A percentile compares a stretch with the other conserved stretches of the same genome.
phyloP scores from a whole-genome alignment of 2,329 filamentous ascomycete genomes.

The Acrodontium crateriforme region DNA sequence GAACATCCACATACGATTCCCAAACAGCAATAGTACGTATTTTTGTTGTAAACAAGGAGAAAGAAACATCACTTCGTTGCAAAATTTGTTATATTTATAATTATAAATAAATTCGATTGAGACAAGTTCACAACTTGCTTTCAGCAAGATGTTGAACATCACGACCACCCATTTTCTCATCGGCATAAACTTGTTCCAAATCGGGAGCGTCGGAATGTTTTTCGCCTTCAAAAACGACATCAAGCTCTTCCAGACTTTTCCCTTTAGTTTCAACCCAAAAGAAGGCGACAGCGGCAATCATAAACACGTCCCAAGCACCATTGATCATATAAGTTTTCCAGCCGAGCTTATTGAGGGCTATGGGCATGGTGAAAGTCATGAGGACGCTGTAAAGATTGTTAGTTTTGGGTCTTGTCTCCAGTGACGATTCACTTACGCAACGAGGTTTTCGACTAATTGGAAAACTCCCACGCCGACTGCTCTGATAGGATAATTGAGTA shows the following conservation, averaged over 20 bases:
- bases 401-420: not conserved
- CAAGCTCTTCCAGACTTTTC: slow-evolving; percentile 19
- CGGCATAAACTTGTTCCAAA: slow-evolving; percentile 8
- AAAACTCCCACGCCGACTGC: slow-evolving; percentile 27
- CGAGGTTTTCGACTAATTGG: slow-evolving; percentile 10
- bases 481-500: slow-evolving; percentile 37
- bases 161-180: too few species aligned
- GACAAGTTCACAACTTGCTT: too few species aligned
- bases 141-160: too few species aligned
- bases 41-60: too few species aligned
- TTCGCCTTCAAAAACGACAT: slow-evolving; percentile 18
- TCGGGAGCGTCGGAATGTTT: slow-evolving; percentile 15
- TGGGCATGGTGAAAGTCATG: slow-evolving; percentile 32
- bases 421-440: slow-evolving; percentile 9
- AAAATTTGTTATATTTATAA: too few species aligned
- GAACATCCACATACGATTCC: too few species aligned
- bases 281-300: slow-evolving; percentile 23
- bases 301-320: slow-evolving; percentile 27
- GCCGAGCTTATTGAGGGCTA: slow-evolving; percentile 42
- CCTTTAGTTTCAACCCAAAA: slow-evolving; percentile 19
- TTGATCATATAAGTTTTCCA: slow-evolving; percentile 31
- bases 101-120: too few species aligned
- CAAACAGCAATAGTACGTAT: too few species aligned
- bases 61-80: too few species aligned
- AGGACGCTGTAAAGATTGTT: slow-evolving; percentile 21